These are phyloP conservation scores for Pachysandra terminalis DNA, from an alignment of 164 flowering plant species.

Conservation along the genomic window DNA sequence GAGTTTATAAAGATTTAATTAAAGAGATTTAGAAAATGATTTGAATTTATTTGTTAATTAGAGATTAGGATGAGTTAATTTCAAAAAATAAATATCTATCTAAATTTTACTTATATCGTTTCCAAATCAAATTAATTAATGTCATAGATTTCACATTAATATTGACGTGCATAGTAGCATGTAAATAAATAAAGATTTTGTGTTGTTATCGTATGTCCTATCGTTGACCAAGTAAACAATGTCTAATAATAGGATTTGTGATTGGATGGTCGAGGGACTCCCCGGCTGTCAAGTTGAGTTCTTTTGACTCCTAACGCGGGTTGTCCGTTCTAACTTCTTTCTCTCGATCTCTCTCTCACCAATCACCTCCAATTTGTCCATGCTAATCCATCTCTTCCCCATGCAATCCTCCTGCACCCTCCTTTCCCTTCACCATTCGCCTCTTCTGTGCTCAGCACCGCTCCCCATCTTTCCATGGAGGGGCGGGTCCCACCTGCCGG, in stretches of 20 bases:
- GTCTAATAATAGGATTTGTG: neutral
- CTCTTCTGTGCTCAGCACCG: slow-evolving; percentile 24
- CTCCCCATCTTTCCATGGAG: slow-evolving; percentile 60
- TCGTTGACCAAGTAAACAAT: neutral
- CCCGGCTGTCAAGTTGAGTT: neutral
- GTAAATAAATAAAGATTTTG: too few species aligned
- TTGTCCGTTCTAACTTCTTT: neutral
- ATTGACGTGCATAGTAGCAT: too few species aligned
- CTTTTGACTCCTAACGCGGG: neutral
- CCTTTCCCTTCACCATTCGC: slow-evolving; percentile 11
- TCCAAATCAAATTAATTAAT: too few species aligned
- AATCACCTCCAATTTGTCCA: neutral
- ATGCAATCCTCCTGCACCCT: slow-evolving; percentile 14
- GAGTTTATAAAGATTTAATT: too few species aligned
- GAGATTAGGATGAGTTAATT: too few species aligned
- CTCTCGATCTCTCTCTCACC: neutral
- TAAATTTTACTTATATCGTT: too few species aligned
- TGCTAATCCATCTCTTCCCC: slow-evolving; percentile 1
- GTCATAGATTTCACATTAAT: too few species aligned
- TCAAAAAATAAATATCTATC: too few species aligned
- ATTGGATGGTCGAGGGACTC: neutral
- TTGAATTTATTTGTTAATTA: too few species aligned
- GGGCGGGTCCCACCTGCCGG: slow-evolving; percentile 40
- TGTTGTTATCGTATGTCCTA: too few species aligned
- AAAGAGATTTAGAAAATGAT: too few species aligned